A percentile compares a stretch with the other conserved stretches of the same genome.
Evolutionary conservation across 495 filamentous ascomycete species (phyloP).

Genomic region (Hypomontagnella monticulosa): DNA sequence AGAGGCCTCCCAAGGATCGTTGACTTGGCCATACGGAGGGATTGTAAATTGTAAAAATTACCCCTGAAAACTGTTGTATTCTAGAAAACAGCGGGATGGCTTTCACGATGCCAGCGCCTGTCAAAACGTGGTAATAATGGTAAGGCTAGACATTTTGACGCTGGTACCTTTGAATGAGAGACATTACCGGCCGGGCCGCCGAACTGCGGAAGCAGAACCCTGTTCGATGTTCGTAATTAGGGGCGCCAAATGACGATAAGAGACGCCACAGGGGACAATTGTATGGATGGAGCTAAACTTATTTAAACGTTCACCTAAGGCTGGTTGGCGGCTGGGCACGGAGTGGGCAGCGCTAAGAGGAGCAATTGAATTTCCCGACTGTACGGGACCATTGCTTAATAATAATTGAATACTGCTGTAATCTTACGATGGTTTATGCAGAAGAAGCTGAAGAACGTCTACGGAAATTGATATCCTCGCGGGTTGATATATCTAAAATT

Average conservation of each 20-base stretch:
- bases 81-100: conserved; percentile 6
- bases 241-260: conserved; percentile 34
- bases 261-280: conserved; percentile 16
- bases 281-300: conserved; percentile 16
- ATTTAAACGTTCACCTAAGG: conserved; percentile 27
- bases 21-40: too few species aligned
- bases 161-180: conserved; percentile 11
- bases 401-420: conserved; percentile 23
- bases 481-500: conserved; percentile 4
- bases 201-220: conserved; percentile 24
- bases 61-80: neutral
- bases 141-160: conserved; percentile 31
- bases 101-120: conserved; percentile 4
- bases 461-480: conserved; percentile 15
- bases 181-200: conserved; percentile 22
- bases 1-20: too few species aligned
- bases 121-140: conserved; percentile 18
- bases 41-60: neutral
- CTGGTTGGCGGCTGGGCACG: conserved; percentile 22
- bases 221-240: conserved; percentile 20
- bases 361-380: conserved; percentile 38
- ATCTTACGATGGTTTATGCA: conserved; percentile 36
- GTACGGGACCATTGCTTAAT: conserved; percentile 32
- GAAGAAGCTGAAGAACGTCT: conserved; percentile 13
- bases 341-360: conserved; percentile 32